Conservation (phyloP, 768 basidiomycete genomes). For the Pleurotus djamor region DNA sequence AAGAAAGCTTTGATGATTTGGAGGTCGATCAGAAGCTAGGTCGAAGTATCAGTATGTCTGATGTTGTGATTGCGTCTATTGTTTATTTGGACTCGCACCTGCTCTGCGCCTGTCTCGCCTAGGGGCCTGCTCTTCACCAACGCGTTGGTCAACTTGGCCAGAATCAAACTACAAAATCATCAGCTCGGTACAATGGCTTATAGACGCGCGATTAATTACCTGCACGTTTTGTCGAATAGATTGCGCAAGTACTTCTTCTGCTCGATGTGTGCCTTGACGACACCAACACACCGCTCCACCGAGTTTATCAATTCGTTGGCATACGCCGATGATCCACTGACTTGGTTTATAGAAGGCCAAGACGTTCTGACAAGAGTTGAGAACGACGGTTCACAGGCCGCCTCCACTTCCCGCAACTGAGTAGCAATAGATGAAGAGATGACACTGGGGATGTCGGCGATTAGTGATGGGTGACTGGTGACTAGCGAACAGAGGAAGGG, state of each 20-base stretch:
- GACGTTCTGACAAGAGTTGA: constrained; percentile 71
- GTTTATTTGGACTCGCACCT: constrained; percentile 41
- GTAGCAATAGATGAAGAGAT: constrained; percentile 81
- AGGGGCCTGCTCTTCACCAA: constrained; percentile 90
- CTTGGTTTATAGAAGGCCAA: constrained; percentile 80
- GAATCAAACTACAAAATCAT: constrained; percentile 55
- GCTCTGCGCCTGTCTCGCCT: constrained; percentile 93
- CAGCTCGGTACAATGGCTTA: too few relatives aligned
- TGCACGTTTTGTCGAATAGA: constrained; percentile 90
- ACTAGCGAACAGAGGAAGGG: neutral
- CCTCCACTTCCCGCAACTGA: constrained; percentile 83
- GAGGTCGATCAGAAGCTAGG: constrained; percentile 85
- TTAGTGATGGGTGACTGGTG: neutral
- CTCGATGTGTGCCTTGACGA: constrained; percentile 79
- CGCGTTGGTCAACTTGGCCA: constrained; percentile 86
- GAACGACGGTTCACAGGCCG: constrained; percentile 78
- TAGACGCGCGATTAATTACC: too few relatives aligned
- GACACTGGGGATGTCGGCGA: constrained; percentile 43
- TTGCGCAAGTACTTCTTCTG: constrained; percentile 95
- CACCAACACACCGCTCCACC: constrained; percentile 73
- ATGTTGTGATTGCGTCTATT: neutral
- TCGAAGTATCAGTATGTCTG: constrained; percentile 2
- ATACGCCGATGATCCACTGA: constrained; percentile 85
- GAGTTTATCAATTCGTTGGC: constrained; percentile 73
- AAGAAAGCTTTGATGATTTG: constrained; percentile 84